These are phyloP conservation scores for Sphaerostilbella broomeana DNA, from an alignment of 2,329 filamentous ascomycete species.

Conservation along the genomic window DNA sequence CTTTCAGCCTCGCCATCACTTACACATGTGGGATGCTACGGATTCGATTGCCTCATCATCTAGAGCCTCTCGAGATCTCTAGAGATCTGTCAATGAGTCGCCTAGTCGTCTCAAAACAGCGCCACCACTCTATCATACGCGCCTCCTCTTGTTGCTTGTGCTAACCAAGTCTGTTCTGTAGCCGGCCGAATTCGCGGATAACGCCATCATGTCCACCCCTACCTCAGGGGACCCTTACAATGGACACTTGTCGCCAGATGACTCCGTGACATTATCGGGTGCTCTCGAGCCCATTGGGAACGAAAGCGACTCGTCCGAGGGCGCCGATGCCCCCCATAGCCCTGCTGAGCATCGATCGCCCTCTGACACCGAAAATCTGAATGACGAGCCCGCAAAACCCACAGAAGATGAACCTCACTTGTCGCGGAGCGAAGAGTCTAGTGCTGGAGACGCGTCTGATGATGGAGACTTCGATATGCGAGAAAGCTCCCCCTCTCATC, in stretches of 20 bases:
- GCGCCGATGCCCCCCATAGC: constrained; percentile 60
- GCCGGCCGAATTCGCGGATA: constrained; percentile 53
- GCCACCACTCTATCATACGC: constrained; percentile 18
- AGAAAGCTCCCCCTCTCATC: constrained; percentile 43
- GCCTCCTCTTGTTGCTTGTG: constrained; percentile 16
- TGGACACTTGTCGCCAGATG: constrained; percentile 55
- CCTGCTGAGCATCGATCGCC: constrained; percentile 42
- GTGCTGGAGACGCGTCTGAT: constrained; percentile 52
- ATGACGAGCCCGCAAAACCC: constrained; percentile 36
- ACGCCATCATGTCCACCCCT: constrained; percentile 58
- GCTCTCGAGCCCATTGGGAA: constrained; percentile 28
- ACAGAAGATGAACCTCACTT: constrained; percentile 33
- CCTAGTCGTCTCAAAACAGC: constrained; percentile 18
- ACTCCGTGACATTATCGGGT: constrained; percentile 35
- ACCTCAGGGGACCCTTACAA: constrained; percentile 58
- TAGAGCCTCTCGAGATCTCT: constrained; percentile 14
- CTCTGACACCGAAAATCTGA: constrained; percentile 34
- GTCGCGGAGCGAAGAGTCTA: constrained; percentile 43
- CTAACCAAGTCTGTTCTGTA: constrained; percentile 32
- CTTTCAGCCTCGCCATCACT: constrained; percentile 44
- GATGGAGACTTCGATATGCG: constrained; percentile 74
- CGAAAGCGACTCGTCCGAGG: constrained; percentile 58
- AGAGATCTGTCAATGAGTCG: constrained; percentile 24
- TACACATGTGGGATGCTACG: constrained; percentile 38
- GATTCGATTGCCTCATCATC: constrained; percentile 31